Percentiles rank a stretch among this genome's conserved stretches.
Conservation (phyloP, 331 rosid genomes). For the Stylosanthes scabra region DNA sequence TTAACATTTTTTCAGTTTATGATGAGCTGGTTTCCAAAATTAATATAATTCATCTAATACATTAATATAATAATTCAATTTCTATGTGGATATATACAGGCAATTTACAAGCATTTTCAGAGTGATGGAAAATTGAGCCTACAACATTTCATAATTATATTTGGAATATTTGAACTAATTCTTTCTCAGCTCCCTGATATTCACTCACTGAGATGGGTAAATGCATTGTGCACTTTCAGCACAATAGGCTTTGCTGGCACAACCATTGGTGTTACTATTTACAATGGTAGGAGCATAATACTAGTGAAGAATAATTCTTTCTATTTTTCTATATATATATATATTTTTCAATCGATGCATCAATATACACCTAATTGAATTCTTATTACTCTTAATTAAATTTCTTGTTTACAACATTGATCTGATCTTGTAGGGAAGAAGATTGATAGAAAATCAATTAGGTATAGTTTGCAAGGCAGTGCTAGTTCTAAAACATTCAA, state of each 20-base stretch:
- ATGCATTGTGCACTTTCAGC: constrained; percentile 83
- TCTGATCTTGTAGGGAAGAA: constrained; percentile 53
- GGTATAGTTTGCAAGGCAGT: constrained; percentile 63
- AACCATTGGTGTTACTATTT: constrained; percentile 70
- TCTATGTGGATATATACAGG: constrained; percentile 44
- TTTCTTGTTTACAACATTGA: neutral
- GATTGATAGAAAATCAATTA: constrained; percentile 63
- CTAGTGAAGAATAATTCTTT: neutral
- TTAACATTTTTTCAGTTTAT: no score
- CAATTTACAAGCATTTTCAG: constrained; percentile 66
- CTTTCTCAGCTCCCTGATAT: constrained; percentile 85
- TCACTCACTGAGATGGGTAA: constrained; percentile 80
- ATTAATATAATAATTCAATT: neutral
- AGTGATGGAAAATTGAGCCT: constrained; percentile 60
- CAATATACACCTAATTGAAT: neutral
- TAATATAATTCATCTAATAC: neutral
- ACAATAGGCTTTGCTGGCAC: constrained; percentile 80
- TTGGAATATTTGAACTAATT: constrained; percentile 69
- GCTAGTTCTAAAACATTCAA: constrained; percentile 57
- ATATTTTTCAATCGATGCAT: neutral
- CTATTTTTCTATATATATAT: no score
- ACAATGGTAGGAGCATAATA: constrained; percentile 49
- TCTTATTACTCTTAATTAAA: constrained; percentile 3
- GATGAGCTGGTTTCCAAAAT: no score
- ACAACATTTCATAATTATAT: constrained; percentile 74